A percentile compares a stretch with the other conserved stretches of the same genome.
phyloP scores from a whole-genome alignment of 345 rosid genomes.

The Salix arbutifolia region DNA sequence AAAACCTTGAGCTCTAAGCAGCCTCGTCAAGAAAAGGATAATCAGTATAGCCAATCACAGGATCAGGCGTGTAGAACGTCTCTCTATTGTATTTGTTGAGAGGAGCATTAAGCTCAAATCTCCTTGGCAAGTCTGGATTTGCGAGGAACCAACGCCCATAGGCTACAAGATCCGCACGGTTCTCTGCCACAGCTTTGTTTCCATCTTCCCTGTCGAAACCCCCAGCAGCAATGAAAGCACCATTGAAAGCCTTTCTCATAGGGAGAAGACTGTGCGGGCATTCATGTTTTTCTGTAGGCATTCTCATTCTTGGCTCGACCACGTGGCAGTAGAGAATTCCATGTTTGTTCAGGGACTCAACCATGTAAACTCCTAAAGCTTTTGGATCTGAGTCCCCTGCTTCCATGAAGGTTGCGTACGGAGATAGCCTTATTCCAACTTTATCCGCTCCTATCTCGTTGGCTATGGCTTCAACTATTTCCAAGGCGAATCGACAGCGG shows the following conservation, averaged over 20 bases:
- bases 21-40: slow-evolving; percentile 48
- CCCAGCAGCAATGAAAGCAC: slow-evolving; percentile 55
- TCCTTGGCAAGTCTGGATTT: slow-evolving; percentile 64
- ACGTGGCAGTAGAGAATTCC: slow-evolving; percentile 58
- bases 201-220: slow-evolving; percentile 50
- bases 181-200: slow-evolving; percentile 36
- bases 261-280: slow-evolving; percentile 37
- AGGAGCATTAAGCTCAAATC: slow-evolving; percentile 50
- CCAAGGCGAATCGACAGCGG: slow-evolving; percentile 51
- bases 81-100: slow-evolving; percentile 47
- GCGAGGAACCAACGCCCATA: slow-evolving; percentile 56
- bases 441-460: slow-evolving; percentile 58
- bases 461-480: slow-evolving; percentile 53
- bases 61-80: slow-evolving; percentile 48
- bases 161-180: slow-evolving; percentile 48
- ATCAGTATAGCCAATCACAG: slow-evolving; percentile 54
- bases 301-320: slow-evolving; percentile 60
- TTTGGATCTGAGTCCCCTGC: slow-evolving; percentile 57
- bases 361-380: slow-evolving; percentile 59
- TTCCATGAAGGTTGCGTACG: slow-evolving; percentile 45
- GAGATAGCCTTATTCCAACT: slow-evolving; percentile 63
- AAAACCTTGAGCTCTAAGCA: slow-evolving; percentile 1
- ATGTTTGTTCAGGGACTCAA: slow-evolving; percentile 46
- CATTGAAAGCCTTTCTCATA: slow-evolving; percentile 55
- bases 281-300: slow-evolving; percentile 16